A percentile compares a stretch with the other conserved stretches of the same genome.
These are phyloP conservation scores for Ceratobasidium sp. DNA, from an alignment of 1,284 basidiomycete species.

Conservation along the genomic window DNA sequence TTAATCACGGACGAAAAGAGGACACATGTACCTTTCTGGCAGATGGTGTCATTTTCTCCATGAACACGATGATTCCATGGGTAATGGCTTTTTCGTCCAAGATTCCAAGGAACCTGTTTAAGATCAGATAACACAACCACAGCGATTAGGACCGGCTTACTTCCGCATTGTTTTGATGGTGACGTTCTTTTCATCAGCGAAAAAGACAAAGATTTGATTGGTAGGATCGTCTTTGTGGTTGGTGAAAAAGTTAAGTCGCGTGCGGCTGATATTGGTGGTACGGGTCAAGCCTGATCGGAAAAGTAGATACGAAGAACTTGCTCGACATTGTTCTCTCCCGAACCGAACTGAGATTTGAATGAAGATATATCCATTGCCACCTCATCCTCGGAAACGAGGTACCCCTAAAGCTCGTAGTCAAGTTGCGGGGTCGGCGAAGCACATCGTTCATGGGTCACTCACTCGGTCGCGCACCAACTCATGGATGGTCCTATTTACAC, in stretches of 20 bases:
- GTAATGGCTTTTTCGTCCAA: constrained; percentile 90
- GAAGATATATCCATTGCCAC: constrained; percentile 81
- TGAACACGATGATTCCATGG: constrained; percentile 94
- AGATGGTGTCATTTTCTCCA: constrained; percentile 94
- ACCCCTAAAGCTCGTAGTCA: constrained; percentile 64
- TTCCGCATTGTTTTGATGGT: constrained; percentile 96
- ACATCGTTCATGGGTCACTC: constrained; percentile 47
- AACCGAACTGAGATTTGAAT: constrained; percentile 74
- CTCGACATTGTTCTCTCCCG: constrained; percentile 70
- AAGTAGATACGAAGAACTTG: constrained; percentile 48
- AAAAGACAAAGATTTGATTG: constrained; percentile 93
- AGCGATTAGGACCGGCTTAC: constrained; percentile 58
- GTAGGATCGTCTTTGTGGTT: constrained; percentile 69
- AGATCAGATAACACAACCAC: constrained; percentile 63
- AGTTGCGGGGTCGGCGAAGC: background rate
- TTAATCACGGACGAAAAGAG: background rate
- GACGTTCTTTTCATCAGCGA: constrained; percentile 90
- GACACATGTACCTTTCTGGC: constrained; percentile 78
- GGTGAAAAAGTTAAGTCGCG: constrained; percentile 87
- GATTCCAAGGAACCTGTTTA: constrained; percentile 77
- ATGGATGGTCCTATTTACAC: constrained; percentile 95
- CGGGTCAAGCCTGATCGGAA: background rate
- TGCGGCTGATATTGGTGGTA: constrained; percentile 67
- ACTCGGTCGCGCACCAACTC: constrained; percentile 95
- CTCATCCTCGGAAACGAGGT: constrained; percentile 89